Percentiles rank a stretch among this genome's conserved stretches.
These are phyloP conservation scores for Eucalyptus dawsonii DNA, from an alignment of 345 rosid species.

Conservation along the genomic window DNA sequence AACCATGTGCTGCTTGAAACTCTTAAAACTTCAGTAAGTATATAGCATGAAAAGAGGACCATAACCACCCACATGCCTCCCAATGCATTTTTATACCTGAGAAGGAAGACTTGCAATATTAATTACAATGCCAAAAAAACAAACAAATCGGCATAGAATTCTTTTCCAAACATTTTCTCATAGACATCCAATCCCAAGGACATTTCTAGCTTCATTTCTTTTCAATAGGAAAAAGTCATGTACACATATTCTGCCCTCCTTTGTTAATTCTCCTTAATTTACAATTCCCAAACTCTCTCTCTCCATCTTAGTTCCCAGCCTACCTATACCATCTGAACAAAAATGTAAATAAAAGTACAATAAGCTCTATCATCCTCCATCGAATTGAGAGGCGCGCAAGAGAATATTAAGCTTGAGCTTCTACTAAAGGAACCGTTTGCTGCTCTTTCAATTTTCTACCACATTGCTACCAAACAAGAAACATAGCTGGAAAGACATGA, in stretches of 20 bases:
- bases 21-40: constrained; percentile 70
- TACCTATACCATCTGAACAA: background rate
- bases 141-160: background rate
- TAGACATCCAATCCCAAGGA: background rate
- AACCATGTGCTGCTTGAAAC: constrained; percentile 96
- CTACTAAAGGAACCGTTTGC: background rate
- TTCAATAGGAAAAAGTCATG: background rate
- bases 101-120: background rate
- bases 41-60: constrained; percentile 65
- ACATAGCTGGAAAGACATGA: background rate
- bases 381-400: background rate
- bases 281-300: background rate
- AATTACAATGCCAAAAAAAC: background rate
- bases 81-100: constrained; percentile 88
- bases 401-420: background rate
- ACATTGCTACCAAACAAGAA: background rate
- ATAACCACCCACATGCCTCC: constrained; percentile 96
- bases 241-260: background rate
- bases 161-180: background rate
- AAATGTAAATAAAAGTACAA: background rate
- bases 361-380: background rate
- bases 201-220: background rate
- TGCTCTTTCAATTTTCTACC: background rate
- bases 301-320: background rate
- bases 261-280: background rate